Evolutionary conservation across 352 stramenopile species (phyloP).

Genomic region (Phytophthora macrochlamydospora): DNA sequence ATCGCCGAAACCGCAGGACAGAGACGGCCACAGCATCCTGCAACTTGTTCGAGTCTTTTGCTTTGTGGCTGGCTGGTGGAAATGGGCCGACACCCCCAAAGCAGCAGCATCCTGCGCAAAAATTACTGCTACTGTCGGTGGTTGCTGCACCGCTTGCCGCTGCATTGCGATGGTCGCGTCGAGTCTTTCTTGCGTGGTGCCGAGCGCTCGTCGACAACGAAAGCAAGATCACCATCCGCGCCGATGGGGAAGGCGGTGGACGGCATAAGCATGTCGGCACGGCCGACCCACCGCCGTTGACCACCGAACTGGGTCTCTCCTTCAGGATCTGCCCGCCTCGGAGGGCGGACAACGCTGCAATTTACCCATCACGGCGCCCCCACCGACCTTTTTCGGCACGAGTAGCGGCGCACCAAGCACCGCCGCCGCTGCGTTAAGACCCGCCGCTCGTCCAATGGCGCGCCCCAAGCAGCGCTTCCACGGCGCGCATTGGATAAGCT

Average conservation of each 20-base stretch:
- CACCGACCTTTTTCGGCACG: not conserved
- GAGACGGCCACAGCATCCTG: not conserved
- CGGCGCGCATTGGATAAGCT: not conserved
- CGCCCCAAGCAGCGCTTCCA: not conserved
- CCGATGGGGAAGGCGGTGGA: not conserved
- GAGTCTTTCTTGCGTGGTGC: not conserved
- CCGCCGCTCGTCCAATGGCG: not conserved
- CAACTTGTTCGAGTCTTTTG: too few species aligned
- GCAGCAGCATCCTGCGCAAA: not conserved
- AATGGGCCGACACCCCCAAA: not conserved
- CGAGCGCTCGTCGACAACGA: not conserved
- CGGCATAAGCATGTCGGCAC: not conserved
- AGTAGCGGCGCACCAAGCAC: not conserved
- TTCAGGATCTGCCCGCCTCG: not conserved
- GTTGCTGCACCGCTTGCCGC: not conserved
- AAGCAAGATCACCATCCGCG: not conserved
- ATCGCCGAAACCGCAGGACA: not conserved
- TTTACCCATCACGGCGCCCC: not conserved
- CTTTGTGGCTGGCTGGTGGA: too few species aligned
- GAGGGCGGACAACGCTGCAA: constrained; percentile 3
- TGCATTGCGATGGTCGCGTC: not conserved
- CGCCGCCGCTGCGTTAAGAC: not conserved
- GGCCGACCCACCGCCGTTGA: not conserved
- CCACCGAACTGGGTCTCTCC: not conserved
- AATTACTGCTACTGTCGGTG: not conserved